Percentiles rank a stretch among this genome's conserved stretches.
Evolutionary conservation across 148 eudicot genomes (phyloP).

Genomic region (Pharnaceum exiguum): DNA sequence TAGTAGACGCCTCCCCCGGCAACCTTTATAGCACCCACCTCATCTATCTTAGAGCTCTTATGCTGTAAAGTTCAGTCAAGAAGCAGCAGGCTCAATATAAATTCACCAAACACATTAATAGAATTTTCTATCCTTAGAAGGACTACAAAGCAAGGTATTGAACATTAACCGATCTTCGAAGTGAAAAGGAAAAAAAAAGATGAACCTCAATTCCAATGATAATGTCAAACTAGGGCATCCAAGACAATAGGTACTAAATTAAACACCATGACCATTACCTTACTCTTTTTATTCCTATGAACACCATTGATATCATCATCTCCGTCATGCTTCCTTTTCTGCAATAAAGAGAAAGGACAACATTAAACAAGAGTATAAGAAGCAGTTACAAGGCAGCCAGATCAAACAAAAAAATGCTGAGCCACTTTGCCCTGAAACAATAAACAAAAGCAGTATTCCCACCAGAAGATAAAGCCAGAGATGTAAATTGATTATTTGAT

Average conservation of each 20-base stretch:
- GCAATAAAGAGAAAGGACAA: conserved; percentile 20
- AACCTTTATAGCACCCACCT: conserved; percentile 80
- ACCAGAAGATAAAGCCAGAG: too few relatives aligned
- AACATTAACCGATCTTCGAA: not conserved
- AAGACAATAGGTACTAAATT: not conserved
- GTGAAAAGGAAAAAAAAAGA: not conserved
- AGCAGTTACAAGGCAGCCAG: not conserved
- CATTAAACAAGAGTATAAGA: not conserved
- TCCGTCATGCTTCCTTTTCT: conserved; percentile 96
- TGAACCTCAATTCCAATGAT: not conserved
- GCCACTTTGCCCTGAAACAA: not conserved
- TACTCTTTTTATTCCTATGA: conserved; percentile 86
- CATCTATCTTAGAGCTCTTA: conserved; percentile 84
- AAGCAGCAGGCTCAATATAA: conserved; percentile 9
- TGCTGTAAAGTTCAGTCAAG: conserved; percentile 53
- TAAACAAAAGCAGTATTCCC: not conserved
- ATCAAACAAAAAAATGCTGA: not conserved
- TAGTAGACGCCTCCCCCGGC: conserved; percentile 34
- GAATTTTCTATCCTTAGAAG: not conserved
- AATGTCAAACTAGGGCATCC: not conserved
- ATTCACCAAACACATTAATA: not conserved
- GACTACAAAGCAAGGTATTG: not conserved
- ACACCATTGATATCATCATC: conserved; percentile 68
- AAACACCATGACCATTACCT: conserved; percentile 42
- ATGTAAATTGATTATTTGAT: too few relatives aligned